Evolutionary conservation across 2,329 filamentous ascomycete species (phyloP).

Genomic region (Phaeomoniella chlamydospora): DNA sequence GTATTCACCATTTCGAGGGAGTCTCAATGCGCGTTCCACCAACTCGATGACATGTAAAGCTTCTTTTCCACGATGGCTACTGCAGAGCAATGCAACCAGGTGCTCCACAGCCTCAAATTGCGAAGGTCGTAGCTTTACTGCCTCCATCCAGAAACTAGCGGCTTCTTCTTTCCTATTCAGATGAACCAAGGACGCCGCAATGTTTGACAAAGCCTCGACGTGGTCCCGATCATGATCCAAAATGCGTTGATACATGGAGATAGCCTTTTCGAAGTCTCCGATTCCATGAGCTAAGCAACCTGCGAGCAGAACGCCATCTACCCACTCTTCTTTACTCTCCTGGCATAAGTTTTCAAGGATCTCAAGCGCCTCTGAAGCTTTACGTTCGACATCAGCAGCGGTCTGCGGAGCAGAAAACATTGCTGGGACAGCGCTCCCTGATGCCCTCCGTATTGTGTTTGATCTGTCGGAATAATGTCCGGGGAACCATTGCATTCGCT

Average conservation of each 20-base stretch:
- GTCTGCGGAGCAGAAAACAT: conserved; percentile 17
- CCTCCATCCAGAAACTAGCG: conserved; percentile 69
- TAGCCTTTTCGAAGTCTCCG: conserved; percentile 60
- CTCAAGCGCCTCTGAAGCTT: conserved; percentile 53
- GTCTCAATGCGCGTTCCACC: conserved; percentile 59
- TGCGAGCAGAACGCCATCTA: conserved; percentile 80
- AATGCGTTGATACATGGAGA: conserved; percentile 39
- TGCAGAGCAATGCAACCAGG: conserved; percentile 74
- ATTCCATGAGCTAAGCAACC: conserved; percentile 87
- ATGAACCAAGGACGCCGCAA: conserved; percentile 77
- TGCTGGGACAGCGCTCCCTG: conserved; percentile 17
- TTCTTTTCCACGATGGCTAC: conserved; percentile 64
- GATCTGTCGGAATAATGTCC: conserved; percentile 1
- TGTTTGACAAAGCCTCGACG: conserved; percentile 85
- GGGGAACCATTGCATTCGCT: conserved; percentile 1
- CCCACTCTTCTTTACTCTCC: conserved; percentile 74
- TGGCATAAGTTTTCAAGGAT: conserved; percentile 62
- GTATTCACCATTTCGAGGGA: conserved; percentile 31
- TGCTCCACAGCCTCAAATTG: conserved; percentile 95
- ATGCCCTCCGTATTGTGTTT: conserved; percentile 15
- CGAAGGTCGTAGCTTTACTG: conserved; percentile 68
- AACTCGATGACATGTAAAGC: conserved; percentile 78
- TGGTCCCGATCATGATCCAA: conserved; percentile 49
- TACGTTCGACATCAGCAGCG: conserved; percentile 31
- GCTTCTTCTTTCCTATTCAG: conserved; percentile 72